These are phyloP conservation scores for Pinus tabuliformis DNA, from an alignment of 75 land plant species.

Conservation along the genomic window DNA sequence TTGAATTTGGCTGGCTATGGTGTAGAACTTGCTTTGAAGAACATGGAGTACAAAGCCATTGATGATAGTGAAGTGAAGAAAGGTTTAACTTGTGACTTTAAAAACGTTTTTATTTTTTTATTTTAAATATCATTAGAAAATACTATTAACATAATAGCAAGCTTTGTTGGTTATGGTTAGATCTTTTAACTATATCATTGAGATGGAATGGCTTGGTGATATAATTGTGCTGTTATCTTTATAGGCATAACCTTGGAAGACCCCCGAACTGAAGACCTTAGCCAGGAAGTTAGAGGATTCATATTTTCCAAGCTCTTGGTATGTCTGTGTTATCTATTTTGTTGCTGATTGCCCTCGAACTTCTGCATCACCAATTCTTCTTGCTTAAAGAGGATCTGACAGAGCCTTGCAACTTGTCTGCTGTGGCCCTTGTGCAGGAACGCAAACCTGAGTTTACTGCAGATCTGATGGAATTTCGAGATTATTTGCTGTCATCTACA, in stretches of 20 bases:
- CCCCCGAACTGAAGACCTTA: constrained; percentile 79
- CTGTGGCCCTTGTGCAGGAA: constrained; percentile 47
- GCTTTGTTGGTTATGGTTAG: not conserved
- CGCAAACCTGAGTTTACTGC: constrained; percentile 77
- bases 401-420: not conserved
- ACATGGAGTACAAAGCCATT: constrained; percentile 99
- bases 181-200: not conserved
- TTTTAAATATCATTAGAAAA: constrained; percentile 1
- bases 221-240: not conserved
- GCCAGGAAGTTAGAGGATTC: constrained; percentile 91
- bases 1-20: constrained; percentile 93
- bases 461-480: constrained; percentile 86
- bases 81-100: constrained; percentile 32
- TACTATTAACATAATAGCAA: not conserved
- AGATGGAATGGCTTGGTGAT: not conserved
- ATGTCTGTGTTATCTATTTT: constrained; percentile 10
- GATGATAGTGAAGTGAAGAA: constrained; percentile 89
- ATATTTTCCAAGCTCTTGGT: constrained; percentile 87
- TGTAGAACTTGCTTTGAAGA: constrained; percentile 97
- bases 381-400: not conserved
- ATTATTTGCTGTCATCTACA: constrained; percentile 86
- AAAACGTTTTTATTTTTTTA: not conserved
- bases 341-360: no score
- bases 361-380: no score
- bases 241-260: constrained; percentile 76